These are phyloP conservation scores for Malassezia psittaci DNA, from an alignment of 1,284 basidiomycete genomes.

Conservation along the genomic window DNA sequence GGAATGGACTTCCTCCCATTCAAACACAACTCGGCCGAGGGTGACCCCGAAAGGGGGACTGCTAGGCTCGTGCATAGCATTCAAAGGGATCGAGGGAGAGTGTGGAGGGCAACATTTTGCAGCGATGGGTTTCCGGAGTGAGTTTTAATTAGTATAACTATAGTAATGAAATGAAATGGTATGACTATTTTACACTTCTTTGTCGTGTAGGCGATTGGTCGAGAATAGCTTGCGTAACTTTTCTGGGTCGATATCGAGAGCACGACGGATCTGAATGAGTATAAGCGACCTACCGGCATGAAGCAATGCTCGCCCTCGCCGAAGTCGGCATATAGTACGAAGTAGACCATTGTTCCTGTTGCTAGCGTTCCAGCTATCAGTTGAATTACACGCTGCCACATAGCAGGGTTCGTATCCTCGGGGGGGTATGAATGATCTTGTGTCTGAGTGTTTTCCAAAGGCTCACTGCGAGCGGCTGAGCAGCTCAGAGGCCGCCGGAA, in stretches of 20 bases:
- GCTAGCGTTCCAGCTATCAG: slow-evolving; percentile 12
- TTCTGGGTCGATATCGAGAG: not conserved
- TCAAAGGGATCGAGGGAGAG: too few relatives aligned
- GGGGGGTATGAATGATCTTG: not conserved
- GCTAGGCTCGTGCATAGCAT: too few relatives aligned
- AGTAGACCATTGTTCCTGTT: slow-evolving; percentile 6
- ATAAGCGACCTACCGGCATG: slow-evolving; percentile 7
- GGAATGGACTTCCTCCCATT: too few relatives aligned
- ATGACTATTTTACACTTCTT: not conserved
- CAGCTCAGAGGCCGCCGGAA: too few relatives aligned
- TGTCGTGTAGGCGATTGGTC: not conserved
- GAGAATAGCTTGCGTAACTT: not conserved
- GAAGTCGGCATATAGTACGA: slow-evolving; percentile 15
- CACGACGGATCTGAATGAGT: slow-evolving; percentile 5
- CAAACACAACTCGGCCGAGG: too few relatives aligned
- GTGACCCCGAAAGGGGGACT: too few relatives aligned
- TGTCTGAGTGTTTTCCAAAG: not conserved
- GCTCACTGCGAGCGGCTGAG: too few relatives aligned
- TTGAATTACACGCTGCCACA: slow-evolving; percentile 16
- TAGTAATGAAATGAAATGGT: too few relatives aligned
- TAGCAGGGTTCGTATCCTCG: slow-evolving; percentile 13
- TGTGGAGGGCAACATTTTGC: too few relatives aligned
- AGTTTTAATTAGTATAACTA: too few relatives aligned
- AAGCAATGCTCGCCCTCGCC: slow-evolving; percentile 17
- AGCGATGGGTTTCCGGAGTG: too few relatives aligned